Conservation (phyloP, 495 filamentous ascomycete species). For the Diplogelasinospora grovesii region DNA sequence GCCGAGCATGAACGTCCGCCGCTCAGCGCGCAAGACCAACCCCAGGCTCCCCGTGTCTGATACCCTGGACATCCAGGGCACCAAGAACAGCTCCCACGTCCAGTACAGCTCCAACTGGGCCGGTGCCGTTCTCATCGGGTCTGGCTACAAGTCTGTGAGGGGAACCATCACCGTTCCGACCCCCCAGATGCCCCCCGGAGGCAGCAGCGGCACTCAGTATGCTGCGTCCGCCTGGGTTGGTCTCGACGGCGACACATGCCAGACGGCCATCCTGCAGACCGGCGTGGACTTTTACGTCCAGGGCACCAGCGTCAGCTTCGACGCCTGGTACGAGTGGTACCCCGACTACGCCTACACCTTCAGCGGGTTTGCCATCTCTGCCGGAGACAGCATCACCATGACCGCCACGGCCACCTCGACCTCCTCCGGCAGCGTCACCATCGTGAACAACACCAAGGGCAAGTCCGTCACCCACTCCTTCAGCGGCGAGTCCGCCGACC, state of each 20-base stretch:
- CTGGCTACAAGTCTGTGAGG: conserved; percentile 31
- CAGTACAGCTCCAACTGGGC: conserved; percentile 29
- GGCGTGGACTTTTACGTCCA: conserved; percentile 47
- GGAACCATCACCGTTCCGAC: conserved; percentile 7
- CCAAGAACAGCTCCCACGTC: conserved; percentile 49
- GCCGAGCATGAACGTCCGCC: conserved; percentile 4
- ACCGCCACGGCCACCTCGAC: conserved; percentile 43
- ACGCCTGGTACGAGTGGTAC: conserved; percentile 62
- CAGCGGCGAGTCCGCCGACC: conserved; percentile 21
- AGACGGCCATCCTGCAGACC: conserved; percentile 10
- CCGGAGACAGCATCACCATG: conserved; percentile 52
- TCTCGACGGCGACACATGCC: conserved; percentile 15
- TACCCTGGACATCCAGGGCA: conserved; percentile 49
- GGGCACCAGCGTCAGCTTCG: conserved; percentile 28
- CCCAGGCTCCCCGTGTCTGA: not conserved
- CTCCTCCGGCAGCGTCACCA: conserved; percentile 45
- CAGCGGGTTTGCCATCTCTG: conserved; percentile 40
- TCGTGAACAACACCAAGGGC: conserved; percentile 52
- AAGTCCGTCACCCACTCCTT: conserved; percentile 47
- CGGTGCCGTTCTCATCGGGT: conserved; percentile 17
- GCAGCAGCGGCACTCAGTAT: conserved; percentile 3
- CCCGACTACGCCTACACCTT: conserved; percentile 45
- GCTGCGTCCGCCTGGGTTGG: conserved; percentile 17
- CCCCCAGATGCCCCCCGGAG: conserved; percentile 7
- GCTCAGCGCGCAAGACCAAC: conserved; percentile 2